Conservation (phyloP, 2,329 filamentous ascomycete genomes). For the Bipolaris oryzae region DNA sequence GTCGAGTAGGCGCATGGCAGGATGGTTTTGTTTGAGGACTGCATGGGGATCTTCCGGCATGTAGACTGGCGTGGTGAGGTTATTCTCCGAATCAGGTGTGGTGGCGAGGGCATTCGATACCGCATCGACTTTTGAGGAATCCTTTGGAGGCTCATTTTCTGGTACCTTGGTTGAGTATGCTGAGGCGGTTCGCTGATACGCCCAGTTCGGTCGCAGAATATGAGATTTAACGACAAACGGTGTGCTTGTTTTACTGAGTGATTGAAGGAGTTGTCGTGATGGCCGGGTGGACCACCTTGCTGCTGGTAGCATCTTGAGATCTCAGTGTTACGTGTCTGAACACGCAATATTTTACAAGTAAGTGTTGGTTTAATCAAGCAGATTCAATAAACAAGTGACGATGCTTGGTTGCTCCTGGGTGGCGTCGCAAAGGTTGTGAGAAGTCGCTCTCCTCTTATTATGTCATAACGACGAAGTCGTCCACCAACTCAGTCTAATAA, state of each 20-base stretch:
- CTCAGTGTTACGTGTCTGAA: not conserved
- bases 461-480: slow-evolving; percentile 6
- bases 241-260: slow-evolving; percentile 31
- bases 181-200: slow-evolving; percentile 15
- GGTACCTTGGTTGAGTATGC: slow-evolving; percentile 20
- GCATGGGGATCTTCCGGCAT: slow-evolving; percentile 66
- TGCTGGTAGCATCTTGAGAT: slow-evolving; percentile 32
- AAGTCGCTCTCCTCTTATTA: slow-evolving; percentile 12
- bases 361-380: slow-evolving; percentile 4
- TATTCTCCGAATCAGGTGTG: slow-evolving; percentile 51
- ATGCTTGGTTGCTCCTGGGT: slow-evolving; percentile 5
- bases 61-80: slow-evolving; percentile 64
- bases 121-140: slow-evolving; percentile 46
- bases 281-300: slow-evolving; percentile 38
- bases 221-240: slow-evolving; percentile 29
- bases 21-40: slow-evolving; percentile 64
- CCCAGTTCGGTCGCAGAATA: slow-evolving; percentile 30
- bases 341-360: not conserved
- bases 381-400: not conserved
- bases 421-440: slow-evolving; percentile 9
- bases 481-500: not conserved
- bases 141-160: slow-evolving; percentile 17
- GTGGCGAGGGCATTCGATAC: slow-evolving; percentile 55
- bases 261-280: slow-evolving; percentile 30
- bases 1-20: slow-evolving; percentile 62